Evolutionary conservation across 2,329 filamentous ascomycete species (phyloP).

Genomic region (Colletotrichum musae): DNA sequence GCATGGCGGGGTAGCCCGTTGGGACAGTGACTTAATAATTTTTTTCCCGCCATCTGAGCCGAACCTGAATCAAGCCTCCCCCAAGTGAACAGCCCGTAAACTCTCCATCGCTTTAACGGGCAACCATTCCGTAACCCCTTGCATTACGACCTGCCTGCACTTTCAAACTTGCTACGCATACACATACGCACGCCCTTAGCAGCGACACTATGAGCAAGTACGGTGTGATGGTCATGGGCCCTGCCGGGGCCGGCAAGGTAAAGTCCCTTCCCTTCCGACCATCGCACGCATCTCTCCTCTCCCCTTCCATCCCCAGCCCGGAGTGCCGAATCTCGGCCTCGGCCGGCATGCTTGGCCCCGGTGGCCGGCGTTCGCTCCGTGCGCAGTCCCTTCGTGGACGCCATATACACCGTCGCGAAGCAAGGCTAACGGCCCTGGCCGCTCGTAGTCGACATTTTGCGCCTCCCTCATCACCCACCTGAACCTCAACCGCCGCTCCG

Average conservation of each 20-base stretch:
- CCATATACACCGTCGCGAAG: background rate
- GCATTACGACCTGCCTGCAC: conserved; percentile 14
- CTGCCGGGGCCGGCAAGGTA: conserved; percentile 93
- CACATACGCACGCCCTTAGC: conserved; percentile 3
- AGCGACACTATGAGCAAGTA: conserved; percentile 85
- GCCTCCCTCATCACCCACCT: conserved; percentile 93
- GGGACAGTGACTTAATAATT: conserved; percentile 7
- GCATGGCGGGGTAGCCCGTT: conserved; percentile 42
- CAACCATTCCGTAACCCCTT: background rate
- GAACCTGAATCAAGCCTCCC: conserved; percentile 11
- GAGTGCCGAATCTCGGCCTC: conserved; percentile 11
- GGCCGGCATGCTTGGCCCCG: conserved; percentile 12
- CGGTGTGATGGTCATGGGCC: conserved; percentile 95
- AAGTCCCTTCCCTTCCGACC: conserved; percentile 35
- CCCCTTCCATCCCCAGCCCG: background rate
- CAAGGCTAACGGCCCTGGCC: conserved; percentile 6
- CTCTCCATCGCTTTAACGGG: background rate
- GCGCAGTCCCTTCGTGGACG: background rate
- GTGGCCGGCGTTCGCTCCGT: conserved; percentile 4
- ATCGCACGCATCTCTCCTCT: background rate
- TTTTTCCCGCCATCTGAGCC: conserved; percentile 1
- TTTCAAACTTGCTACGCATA: conserved; percentile 1
- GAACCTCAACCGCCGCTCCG: conserved; percentile 89
- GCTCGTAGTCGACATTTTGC: conserved; percentile 87
- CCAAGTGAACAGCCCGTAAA: background rate